phyloP scores from a whole-genome alignment of 768 basidiomycete genomes.

The Collybiopsis luxurians region DNA sequence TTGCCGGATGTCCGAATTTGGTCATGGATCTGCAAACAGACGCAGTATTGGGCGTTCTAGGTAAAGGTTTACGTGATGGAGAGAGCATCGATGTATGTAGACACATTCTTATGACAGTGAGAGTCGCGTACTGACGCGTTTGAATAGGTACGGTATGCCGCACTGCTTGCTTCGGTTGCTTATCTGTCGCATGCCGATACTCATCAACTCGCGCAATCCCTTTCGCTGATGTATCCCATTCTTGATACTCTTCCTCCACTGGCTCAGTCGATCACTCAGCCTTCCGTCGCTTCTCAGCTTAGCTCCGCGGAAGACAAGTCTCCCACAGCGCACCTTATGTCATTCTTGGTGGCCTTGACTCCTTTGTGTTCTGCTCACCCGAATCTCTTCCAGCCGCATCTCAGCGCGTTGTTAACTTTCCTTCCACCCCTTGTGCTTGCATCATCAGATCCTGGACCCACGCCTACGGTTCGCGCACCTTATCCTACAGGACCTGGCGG shows the following conservation, averaged over 20 bases:
- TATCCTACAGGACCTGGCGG: slow-evolving; percentile 32
- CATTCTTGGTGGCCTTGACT: slow-evolving; percentile 66
- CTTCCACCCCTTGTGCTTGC: slow-evolving; percentile 72
- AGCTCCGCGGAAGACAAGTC: slow-evolving; percentile 21
- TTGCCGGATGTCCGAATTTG: slow-evolving; percentile 72
- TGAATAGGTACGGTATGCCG: slow-evolving; percentile 65
- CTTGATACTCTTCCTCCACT: slow-evolving; percentile 70
- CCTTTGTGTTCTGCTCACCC: slow-evolving; percentile 70
- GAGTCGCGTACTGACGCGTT: background rate
- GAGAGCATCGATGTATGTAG: slow-evolving; percentile 62
- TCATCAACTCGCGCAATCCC: slow-evolving; percentile 57
- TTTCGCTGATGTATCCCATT: slow-evolving; percentile 65
- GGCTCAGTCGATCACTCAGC: slow-evolving; percentile 30
- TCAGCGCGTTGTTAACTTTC: slow-evolving; percentile 65
- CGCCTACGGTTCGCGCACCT: slow-evolving; percentile 39
- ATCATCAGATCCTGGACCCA: slow-evolving; percentile 43
- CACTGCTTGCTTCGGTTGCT: slow-evolving; percentile 65
- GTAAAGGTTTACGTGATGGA: slow-evolving; percentile 64
- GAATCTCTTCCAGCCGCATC: slow-evolving; percentile 69
- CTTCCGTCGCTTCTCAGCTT: slow-evolving; percentile 20
- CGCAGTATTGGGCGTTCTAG: slow-evolving; percentile 62
- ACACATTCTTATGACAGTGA: background rate
- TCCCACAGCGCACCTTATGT: slow-evolving; percentile 50
- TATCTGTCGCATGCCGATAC: slow-evolving; percentile 65
- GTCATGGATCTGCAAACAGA: slow-evolving; percentile 76